Base-by-base conservation (phyloP, 2,329 filamentous ascomycete genomes). In the Fusarium metavorans region DNA sequence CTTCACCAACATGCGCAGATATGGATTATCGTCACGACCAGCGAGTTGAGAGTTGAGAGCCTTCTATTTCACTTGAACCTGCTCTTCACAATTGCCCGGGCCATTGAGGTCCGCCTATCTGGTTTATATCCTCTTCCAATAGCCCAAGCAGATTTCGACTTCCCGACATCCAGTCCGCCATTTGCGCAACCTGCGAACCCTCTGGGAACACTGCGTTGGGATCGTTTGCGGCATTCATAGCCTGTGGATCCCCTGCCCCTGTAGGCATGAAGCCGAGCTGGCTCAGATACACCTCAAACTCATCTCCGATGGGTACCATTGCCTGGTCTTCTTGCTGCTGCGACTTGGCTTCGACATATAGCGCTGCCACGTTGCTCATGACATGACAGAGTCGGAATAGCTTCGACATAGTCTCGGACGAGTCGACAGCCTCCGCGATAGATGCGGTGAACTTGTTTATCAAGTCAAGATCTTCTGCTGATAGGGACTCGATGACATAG, bases 161-260 rank as follows among this genome's bases (percentile, higher is more conserved):
- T 2, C 91, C 90, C 5, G 89, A 90, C 74, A 92, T 92, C 91
- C 91, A 93, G 71, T 92, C 90, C 3, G 89, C 88, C 68, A 92
- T 81, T 54, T 90, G 87, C 35, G 86, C 76, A n/a, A 80, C 77
- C 67, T 82, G 82, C 9, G 79, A 74, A 64, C 65, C 80, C n/a
- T 81, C 79, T 5, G 70, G 64, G 6, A 72, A 69, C 8, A 75
- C 66, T 18, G 67, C 75, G 37, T 70, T 76, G 16, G 76, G 70
- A 32, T 80, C 67, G 14, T 54, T 57, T 5, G 61, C 27, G n/a
- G 69, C 43, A 20, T 68, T 60, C 41, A 76, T 74, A 66, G 81
- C 77, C 23, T 75, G 59, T 10, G 80, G 77, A 59, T 84, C 81
- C 30, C 81, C 83, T 7, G 73, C 81, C 30, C 81, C 83, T 6